phyloP scores from a whole-genome alignment of 768 basidiomycete species.

The Suillus paluster region DNA sequence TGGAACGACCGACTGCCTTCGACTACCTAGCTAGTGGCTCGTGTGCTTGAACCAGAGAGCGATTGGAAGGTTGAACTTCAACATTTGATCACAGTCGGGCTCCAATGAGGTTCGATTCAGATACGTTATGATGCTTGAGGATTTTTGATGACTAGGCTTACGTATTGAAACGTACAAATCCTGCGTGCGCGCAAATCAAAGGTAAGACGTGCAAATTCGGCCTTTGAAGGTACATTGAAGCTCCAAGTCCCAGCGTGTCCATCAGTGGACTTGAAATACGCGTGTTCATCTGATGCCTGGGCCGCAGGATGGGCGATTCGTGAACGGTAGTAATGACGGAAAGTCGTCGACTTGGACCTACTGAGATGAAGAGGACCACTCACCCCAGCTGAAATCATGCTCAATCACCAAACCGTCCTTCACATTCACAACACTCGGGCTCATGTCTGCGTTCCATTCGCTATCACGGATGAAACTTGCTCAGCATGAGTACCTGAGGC shows the following conservation, averaged over 20 bases:
- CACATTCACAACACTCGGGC: conserved; percentile 65
- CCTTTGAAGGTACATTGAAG: conserved; percentile 80
- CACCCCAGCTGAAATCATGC: conserved; percentile 79
- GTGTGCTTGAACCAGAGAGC: too few relatives aligned
- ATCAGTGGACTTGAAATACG: conserved; percentile 93
- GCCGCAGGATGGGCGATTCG: conserved; percentile 7
- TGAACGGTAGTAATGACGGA: conserved; percentile 2
- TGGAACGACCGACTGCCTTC: too few relatives aligned
- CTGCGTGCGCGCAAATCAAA: conserved; percentile 53
- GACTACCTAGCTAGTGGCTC: too few relatives aligned
- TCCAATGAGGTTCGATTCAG: too few relatives aligned
- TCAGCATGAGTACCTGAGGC: conserved; percentile 53
- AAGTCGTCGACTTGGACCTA: conserved; percentile 31
- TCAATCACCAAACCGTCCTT: conserved; percentile 44
- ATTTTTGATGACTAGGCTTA: neutral
- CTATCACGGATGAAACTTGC: conserved; percentile 66
- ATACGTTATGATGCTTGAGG: conserved; percentile 5
- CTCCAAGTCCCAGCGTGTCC: conserved; percentile 86
- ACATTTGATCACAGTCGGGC: too few relatives aligned
- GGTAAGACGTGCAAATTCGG: conserved; percentile 83
- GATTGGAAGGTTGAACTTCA: too few relatives aligned
- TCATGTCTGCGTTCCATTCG: conserved; percentile 81
- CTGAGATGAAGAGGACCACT: conserved; percentile 38
- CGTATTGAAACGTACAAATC: conserved; percentile 45
- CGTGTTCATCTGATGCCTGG: conserved; percentile 34